Evolutionary conservation across 2,329 filamentous ascomycete genomes (phyloP), one percentile per base, ranked within the genome.

Genomic region (Venturia effusa): DNA sequence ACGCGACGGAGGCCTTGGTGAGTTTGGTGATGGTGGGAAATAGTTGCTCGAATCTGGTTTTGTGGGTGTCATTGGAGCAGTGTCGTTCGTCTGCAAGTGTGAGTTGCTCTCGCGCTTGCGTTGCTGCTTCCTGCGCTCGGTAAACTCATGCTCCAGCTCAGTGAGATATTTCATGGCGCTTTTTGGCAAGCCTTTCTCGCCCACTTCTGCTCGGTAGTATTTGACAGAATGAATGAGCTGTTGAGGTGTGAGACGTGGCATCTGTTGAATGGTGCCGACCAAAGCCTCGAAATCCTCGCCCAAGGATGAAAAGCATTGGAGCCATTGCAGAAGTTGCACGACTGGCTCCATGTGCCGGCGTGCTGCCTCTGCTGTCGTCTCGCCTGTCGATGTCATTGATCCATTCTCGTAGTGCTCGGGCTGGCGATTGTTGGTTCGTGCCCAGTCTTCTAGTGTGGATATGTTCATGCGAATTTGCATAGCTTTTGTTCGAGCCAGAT

Each of bases 391-490:
- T 22, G 83, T 88, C 75, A 90, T 92, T 62, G 93, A 92, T 22
- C 93, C 93, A 69, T 92, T 88, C 74, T 99, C 93, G 73, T 91
- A 97, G 75, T 97, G 93, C 72, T 97, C 94, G 1, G 94, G 92
- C 69, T 95, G 88, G 34, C 94, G 85, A 73, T 96, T 97, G 76
- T 99, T 99, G 19, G 85, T 83, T 37, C 93, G 84, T 1, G 94
- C 93, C 94, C 94, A 99, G 72, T 99, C 94, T 74, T 99, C 94
- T 24, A 99, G 79, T 8, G 87, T 88, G 0, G 94, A 97, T 7
- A 99, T 86, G 73, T 99, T 99, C 92, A 99, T 97, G 68, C 94
- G 90, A 69, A 99, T 97, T 74, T 99, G 94, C 94, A 99, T 99
- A 3, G 94, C 94, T 75, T 99, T 99, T 22, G 94, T 99, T 62